These are phyloP conservation scores for Astrocystis sublimbata DNA, from an alignment of 495 filamentous ascomycete species.

Conservation along the genomic window DNA sequence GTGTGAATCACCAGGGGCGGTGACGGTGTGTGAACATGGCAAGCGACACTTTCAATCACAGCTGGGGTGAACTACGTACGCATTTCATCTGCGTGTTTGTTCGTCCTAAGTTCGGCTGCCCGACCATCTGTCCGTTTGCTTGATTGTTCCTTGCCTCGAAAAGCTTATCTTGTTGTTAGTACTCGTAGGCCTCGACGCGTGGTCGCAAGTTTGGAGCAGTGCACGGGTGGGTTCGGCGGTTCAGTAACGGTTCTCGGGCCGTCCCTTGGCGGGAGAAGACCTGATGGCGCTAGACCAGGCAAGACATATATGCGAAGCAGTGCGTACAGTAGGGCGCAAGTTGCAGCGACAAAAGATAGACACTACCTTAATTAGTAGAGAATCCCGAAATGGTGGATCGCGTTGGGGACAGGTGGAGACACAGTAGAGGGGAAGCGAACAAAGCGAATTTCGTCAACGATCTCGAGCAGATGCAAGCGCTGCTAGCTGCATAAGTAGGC, in stretches of 20 bases:
- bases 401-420: neutral
- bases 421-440: conserved; percentile 1
- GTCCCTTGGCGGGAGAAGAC: conserved; percentile 9
- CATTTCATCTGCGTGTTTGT: neutral
- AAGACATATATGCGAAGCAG: conserved; percentile 1
- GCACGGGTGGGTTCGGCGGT: too few species aligned
- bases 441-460: too few species aligned
- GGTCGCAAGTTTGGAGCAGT: neutral
- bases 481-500: neutral
- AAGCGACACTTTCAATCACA: conserved; percentile 5
- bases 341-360: conserved; percentile 11
- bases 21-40: neutral
- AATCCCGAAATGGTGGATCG: conserved; percentile 6
- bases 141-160: neutral
- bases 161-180: neutral
- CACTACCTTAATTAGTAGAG: too few species aligned
- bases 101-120: neutral
- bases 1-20: neutral
- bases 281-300: conserved; percentile 1
- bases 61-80: neutral
- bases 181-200: neutral
- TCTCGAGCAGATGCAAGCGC: conserved; percentile 1
- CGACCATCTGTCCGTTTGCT: neutral
- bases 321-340: neutral
- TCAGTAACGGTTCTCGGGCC: conserved; percentile 1